phyloP scores from a whole-genome alignment of 345 rosid species.

The Bruguiera parviflora region DNA sequence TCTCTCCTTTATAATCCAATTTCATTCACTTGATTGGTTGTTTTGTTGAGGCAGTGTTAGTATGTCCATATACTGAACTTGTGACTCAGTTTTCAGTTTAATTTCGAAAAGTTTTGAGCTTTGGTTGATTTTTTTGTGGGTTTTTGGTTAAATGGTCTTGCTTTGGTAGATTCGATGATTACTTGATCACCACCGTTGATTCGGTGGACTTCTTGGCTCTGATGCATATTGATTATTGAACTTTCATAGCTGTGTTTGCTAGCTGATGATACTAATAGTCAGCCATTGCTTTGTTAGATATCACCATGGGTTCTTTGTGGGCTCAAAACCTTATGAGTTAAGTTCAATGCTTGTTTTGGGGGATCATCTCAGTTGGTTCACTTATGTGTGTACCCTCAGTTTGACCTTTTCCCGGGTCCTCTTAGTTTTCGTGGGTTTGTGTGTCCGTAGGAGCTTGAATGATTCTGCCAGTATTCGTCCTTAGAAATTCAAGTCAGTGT shows the following conservation, averaged over 20 bases:
- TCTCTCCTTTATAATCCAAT: neutral
- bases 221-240: neutral
- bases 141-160: constrained; percentile 7
- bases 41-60: neutral
- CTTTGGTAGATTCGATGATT: constrained; percentile 6
- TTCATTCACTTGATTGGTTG: neutral
- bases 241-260: neutral
- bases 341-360: too few species aligned
- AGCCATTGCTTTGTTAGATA: too few species aligned
- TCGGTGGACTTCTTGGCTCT: constrained; percentile 14
- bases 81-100: neutral
- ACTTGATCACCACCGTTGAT: constrained; percentile 10
- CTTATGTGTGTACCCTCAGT: too few species aligned
- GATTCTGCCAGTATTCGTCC: neutral
- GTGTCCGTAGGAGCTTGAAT: neutral
- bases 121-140: neutral
- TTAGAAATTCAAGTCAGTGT: neutral
- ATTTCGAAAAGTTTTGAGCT: neutral
- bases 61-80: neutral
- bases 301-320: neutral
- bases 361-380: too few species aligned
- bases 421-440: neutral
- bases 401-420: too few species aligned
- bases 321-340: too few species aligned
- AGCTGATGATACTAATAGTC: neutral